phyloP scores from a whole-genome alignment of 2,329 filamentous ascomycete species.

The Zymoseptoria ardabiliae region DNA sequence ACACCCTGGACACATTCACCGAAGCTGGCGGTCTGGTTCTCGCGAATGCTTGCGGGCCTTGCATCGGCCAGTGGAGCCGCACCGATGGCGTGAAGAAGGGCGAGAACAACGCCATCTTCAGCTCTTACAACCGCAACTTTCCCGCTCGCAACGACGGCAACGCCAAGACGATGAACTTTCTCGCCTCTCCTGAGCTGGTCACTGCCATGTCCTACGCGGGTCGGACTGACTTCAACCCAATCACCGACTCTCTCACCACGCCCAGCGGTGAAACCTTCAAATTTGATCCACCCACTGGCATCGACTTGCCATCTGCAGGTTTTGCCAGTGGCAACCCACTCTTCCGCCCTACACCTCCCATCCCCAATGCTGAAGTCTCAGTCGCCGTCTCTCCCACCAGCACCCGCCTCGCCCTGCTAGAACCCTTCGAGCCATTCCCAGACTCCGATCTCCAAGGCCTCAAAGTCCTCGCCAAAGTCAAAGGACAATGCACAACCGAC shows the following conservation, averaged over 20 bases:
- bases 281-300: conserved; percentile 66
- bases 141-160: conserved; percentile 95
- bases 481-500: conserved; percentile 97
- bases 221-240: conserved; percentile 88
- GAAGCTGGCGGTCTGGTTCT: conserved; percentile 81
- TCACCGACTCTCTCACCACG: conserved; percentile 76
- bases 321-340: conserved; percentile 72
- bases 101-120: conserved; percentile 86
- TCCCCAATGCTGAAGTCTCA: conserved; percentile 61
- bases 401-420: conserved; percentile 79
- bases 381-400: conserved; percentile 83
- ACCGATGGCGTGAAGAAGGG: conserved; percentile 80
- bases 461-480: conserved; percentile 88
- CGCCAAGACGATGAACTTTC: conserved; percentile 95
- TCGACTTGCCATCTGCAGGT: conserved; percentile 58
- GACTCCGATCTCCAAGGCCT: conserved; percentile 62
- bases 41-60: conserved; percentile 75
- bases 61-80: conserved; percentile 82
- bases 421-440: conserved; percentile 84
- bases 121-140: conserved; percentile 98
- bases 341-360: conserved; percentile 65
- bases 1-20: conserved; percentile 77
- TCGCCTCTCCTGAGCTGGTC: conserved; percentile 92
- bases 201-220: conserved; percentile 94
- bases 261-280: conserved; percentile 72